Evolutionary conservation across 2,329 filamentous ascomycete species (phyloP).

Genomic region (Fusarium protoensiforme): DNA sequence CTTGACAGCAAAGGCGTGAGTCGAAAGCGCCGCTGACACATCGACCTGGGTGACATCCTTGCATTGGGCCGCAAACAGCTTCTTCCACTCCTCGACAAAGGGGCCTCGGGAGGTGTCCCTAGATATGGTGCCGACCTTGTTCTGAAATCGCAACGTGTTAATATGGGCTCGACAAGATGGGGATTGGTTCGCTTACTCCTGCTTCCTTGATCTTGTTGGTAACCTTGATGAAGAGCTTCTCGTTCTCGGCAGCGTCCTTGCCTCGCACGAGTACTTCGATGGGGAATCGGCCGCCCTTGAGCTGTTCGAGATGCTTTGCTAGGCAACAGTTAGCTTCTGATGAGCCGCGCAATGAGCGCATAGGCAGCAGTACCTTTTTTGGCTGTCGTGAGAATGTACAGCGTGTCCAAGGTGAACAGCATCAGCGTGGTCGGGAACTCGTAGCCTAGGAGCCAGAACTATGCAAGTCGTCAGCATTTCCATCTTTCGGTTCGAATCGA

Average conservation of each 20-base stretch:
- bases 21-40: constrained; percentile 82
- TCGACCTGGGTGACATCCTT: constrained; percentile 93
- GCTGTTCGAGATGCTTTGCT: constrained; percentile 93
- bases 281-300: constrained; percentile 92
- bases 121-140: constrained; percentile 87
- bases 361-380: constrained; percentile 82
- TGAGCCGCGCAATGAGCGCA: not conserved
- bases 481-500: not conserved
- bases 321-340: constrained; percentile 46
- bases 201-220: constrained; percentile 87
- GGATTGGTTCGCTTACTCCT: constrained; percentile 70
- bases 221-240: constrained; percentile 88
- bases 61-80: constrained; percentile 78
- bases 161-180: constrained; percentile 4
- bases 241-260: constrained; percentile 91
- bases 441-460: constrained; percentile 99
- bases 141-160: constrained; percentile 59
- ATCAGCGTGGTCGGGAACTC: constrained; percentile 97
- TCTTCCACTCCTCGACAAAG: constrained; percentile 97
- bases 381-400: constrained; percentile 94
- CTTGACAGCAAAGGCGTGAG: constrained; percentile 88
- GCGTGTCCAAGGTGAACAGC: constrained; percentile 86
- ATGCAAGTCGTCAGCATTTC: constrained; percentile 36
- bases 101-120: constrained; percentile 89
- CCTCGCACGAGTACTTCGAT: constrained; percentile 92